Evolutionary conservation across 306 rosid species (phyloP), one percentile per base, ranked within the genome.

Genomic region (Chamaecrista fasciculata): DNA sequence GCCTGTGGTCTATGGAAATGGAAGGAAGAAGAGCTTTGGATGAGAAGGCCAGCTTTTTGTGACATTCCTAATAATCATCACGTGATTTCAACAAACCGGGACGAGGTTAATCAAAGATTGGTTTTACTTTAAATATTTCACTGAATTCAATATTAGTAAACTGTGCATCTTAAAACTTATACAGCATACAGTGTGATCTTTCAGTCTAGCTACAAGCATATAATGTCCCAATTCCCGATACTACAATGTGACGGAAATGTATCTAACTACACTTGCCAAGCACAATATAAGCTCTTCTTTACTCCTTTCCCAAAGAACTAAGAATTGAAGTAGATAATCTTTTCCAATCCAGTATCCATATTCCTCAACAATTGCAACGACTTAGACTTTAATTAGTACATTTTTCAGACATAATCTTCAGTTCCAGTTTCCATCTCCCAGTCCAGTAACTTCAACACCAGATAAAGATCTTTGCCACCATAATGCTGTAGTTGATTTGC

Each of bases 361-460:
- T 56, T 46, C 60, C 5, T 42, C 9, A 28, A 34, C 51, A 43
- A 25, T 25, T 24, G 67, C 67, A 37, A 65, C 43, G 39, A 20
- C 66, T 60, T 40, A 15, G 25, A 2, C 2, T 2, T 16, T 49
- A 9, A 31, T 28, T 3, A 50, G 23, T 33, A 67, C 64, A 52
- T 68, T 12, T 19, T 69, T 76, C 74, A 76, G 51, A 28, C 48
- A 78, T 65, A 67, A 63, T 56, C 78, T 72, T 78, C 83, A 18
- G 62, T 83, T 72, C 76, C 83, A 18, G 62, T 83, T 69, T 89
- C 88, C 69, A 76, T 73, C 80, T 89, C 87, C 89, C 92, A 86
- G 24, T 4, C 50, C 43, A 87, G 66, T 68, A 87, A 84, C 65
- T 84, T 83, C 82, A 86, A 62, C 42, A 86, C 55, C 70, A 61